Evolutionary conservation across 805 yeast species (phyloP), one percentile per base, ranked within the genome.

Genomic region (Blastobotrys terrestris): DNA sequence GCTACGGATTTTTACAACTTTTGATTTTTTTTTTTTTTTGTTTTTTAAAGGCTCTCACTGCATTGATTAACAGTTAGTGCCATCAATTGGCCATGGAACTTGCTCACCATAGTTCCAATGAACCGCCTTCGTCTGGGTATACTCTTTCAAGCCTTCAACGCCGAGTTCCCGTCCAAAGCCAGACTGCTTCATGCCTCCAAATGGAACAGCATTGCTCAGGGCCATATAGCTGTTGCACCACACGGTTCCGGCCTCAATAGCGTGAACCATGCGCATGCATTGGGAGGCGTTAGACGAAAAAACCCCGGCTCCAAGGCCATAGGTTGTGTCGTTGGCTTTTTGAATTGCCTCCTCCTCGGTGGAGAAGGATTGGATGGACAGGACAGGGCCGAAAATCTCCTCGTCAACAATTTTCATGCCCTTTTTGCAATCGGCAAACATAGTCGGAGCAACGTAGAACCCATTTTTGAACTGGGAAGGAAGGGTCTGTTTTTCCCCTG

Each of bases 381-480:
- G 87, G 22, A 88, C 96, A 5, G 96, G 96, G n/a, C 96, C 96
- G 68, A 88, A 88, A 55, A 88, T 87, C 71, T 88, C 96, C 67
- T 88, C 96, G 58, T 77, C 76, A 53, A 84, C 87, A 49, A 88
- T 79, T 55, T 77, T 73, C 80, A 84, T 83, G 39, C 76, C 69
- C 56, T 84, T 83, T 51, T 73, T 76, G 48, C 86, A 89, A 61
- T 85, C 85, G 18, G 83, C 76, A 60, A 88, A 87, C 39, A 88
- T 75, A 1, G 95, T 86, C 52, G 96, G 95, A 59, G 79, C 76
- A 58, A 87, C 72, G 67, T 73, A 88, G 71, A 71, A 87, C 3
- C 95, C 95, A 57, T 59, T 49, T 43, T 65, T 51, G 55, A 74
- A 60, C 40, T 54, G 58, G 3, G 31, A 47, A 21, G 55, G 54